Percentiles rank a stretch among this genome's conserved stretches.
Evolutionary conservation across 169 alveolate species (phyloP).

Genomic region (Eimeria zaria): DNA sequence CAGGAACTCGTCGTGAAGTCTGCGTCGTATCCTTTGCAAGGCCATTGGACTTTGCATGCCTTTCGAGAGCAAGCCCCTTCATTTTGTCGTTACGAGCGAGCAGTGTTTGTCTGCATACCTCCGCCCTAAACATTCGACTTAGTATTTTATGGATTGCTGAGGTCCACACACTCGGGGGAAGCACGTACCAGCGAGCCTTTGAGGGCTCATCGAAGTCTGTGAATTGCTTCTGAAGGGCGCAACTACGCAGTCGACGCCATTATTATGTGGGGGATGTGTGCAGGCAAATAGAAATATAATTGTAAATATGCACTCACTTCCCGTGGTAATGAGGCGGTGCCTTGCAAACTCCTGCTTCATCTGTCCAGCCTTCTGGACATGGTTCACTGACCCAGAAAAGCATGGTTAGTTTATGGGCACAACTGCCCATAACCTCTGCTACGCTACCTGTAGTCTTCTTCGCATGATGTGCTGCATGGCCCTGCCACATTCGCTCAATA

Average conservation of each 20-base stretch:
- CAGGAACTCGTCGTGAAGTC: conserved; percentile 69
- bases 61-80: background rate
- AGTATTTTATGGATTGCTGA: background rate
- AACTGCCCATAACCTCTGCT: background rate
- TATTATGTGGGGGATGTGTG: background rate
- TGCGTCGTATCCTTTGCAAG: conserved; percentile 67
- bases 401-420: background rate
- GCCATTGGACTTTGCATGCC: conserved; percentile 80
- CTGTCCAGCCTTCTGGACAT: conserved; percentile 58
- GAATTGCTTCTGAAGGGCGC: conserved; percentile 76
- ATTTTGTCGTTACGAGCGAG: background rate
- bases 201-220: conserved; percentile 73
- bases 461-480: conserved; percentile 54
- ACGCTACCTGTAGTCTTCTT: conserved; percentile 54
- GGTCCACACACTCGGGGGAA: background rate
- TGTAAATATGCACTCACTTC: background rate
- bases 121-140: background rate
- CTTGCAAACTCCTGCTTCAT: conserved; percentile 47
- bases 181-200: conserved; percentile 71
- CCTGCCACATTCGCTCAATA: background rate
- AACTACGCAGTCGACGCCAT: background rate
- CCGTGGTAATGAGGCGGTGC: conserved; percentile 58
- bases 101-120: conserved; percentile 15
- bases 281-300: background rate
- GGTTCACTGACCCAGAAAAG: background rate